phyloP scores from a whole-genome alignment of 176 grass and related monocot species.

The Themeda triandra region DNA sequence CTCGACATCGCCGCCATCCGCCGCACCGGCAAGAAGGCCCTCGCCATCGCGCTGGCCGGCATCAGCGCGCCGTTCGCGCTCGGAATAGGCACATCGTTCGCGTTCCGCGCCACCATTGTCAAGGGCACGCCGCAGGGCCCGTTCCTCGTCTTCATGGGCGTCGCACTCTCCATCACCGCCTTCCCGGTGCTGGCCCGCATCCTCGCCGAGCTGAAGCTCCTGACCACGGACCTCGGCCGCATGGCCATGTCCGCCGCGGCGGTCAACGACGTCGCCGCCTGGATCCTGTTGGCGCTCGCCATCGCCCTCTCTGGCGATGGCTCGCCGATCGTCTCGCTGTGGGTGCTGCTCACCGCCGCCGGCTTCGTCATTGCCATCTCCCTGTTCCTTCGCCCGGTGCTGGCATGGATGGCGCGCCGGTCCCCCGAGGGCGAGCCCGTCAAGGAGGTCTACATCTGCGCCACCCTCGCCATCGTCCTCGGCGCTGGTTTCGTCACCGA shows the following conservation, averaged over 20 bases:
- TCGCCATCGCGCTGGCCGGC: constrained; percentile 50
- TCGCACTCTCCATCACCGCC: constrained; percentile 81
- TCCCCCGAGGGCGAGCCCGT: constrained; percentile 54
- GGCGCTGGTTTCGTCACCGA: constrained; percentile 64
- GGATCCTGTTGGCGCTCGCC: constrained; percentile 74
- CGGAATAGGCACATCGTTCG: constrained; percentile 55
- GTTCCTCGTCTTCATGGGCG: constrained; percentile 78
- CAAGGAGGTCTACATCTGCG: constrained; percentile 63
- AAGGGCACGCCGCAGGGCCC: constrained; percentile 45
- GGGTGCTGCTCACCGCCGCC: constrained; percentile 56
- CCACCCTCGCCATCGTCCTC: constrained; percentile 53
- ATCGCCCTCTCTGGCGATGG: constrained; percentile 53
- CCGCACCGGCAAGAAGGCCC: constrained; percentile 62
- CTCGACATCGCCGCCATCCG: constrained; percentile 67
- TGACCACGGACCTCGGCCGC: constrained; percentile 63
- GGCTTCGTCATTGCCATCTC: constrained; percentile 38
- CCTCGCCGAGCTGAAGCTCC: constrained; percentile 76
- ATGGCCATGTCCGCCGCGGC: constrained; percentile 78
- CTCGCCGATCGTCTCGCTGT: constrained; percentile 59
- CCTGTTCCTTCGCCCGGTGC: constrained; percentile 42
- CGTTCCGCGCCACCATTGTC: constrained; percentile 54
- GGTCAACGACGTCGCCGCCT: constrained; percentile 62
- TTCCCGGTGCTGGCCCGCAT: constrained; percentile 79
- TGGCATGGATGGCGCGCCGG: constrained; percentile 53
- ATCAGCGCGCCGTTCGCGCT: constrained; percentile 61